Evolutionary conservation across 345 rosid species (phyloP).

Genomic region (Eucalyptus grandis): DNA sequence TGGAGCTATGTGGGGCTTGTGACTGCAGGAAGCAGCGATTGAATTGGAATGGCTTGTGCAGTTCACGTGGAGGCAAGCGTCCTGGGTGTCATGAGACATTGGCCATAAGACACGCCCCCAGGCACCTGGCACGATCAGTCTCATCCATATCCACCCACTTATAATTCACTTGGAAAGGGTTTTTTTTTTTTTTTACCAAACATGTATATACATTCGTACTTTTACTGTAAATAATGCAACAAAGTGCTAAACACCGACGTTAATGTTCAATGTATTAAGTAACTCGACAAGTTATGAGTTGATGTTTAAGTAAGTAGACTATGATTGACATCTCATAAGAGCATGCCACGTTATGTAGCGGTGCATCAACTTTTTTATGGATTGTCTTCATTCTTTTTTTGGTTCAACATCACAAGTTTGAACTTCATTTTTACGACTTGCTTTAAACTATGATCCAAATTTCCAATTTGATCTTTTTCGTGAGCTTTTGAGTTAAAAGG

Average conservation of each 20-base stretch:
- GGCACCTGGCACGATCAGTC: not conserved
- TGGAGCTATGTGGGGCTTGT: not conserved
- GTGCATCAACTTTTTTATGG: not conserved
- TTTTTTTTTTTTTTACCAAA: not conserved
- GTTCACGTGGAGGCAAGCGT: conserved; percentile 22
- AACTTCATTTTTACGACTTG: not conserved
- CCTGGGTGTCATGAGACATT: not conserved
- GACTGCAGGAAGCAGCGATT: not conserved
- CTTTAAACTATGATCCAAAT: not conserved
- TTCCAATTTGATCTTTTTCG: not conserved
- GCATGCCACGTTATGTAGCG: not conserved
- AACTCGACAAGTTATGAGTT: not conserved
- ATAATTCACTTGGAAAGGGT: not conserved
- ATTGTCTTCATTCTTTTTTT: not conserved
- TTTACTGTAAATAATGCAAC: not conserved
- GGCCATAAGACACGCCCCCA: too few relatives aligned
- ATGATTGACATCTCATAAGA: not conserved
- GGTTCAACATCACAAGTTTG: not conserved
- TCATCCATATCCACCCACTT: not conserved
- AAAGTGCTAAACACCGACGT: not conserved
- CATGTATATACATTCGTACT: not conserved
- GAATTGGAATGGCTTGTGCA: conserved; percentile 1
- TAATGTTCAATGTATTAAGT: not conserved
- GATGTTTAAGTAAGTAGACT: not conserved
- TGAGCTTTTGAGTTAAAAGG: not conserved